phyloP scores from a whole-genome alignment of 306 rosid genomes.

The Sophora flavescens region DNA sequence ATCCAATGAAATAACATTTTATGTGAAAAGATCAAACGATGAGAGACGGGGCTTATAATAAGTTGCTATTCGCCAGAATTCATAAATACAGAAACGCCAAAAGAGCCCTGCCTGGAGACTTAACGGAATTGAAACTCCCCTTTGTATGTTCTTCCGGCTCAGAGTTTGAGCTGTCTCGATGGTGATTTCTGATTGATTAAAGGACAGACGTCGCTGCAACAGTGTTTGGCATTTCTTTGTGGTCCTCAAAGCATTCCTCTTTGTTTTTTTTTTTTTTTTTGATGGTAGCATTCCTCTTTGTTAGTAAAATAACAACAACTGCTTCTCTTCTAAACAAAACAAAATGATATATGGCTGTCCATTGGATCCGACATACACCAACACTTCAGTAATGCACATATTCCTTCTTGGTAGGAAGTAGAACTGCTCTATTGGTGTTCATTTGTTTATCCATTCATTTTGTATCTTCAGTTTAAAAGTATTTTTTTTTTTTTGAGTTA shows the following conservation, averaged over 20 bases:
- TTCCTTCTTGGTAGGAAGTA: too few species aligned
- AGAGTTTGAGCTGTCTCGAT: background rate
- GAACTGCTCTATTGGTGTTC: too few species aligned
- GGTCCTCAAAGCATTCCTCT: background rate
- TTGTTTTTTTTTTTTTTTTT: too few species aligned
- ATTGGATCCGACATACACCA: too few species aligned
- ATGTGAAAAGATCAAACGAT: background rate
- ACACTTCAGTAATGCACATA: too few species aligned
- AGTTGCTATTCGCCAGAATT: background rate
- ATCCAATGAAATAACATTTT: background rate
- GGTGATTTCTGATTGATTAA: conserved; percentile 3
- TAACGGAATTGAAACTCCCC: background rate
- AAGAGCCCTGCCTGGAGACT: background rate
- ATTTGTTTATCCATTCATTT: too few species aligned
- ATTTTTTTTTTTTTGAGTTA: too few species aligned
- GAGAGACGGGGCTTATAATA: background rate
- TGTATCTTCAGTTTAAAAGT: too few species aligned
- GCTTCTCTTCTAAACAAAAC: background rate
- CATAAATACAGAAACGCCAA: background rate
- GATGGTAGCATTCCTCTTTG: too few species aligned
- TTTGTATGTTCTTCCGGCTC: background rate
- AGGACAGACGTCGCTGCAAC: background rate
- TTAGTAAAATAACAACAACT: background rate
- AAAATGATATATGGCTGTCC: background rate
- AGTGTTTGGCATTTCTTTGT: background rate